Conservation (phyloP, 2,329 filamentous ascomycete genomes). For the Leptographium procerum region DNA sequence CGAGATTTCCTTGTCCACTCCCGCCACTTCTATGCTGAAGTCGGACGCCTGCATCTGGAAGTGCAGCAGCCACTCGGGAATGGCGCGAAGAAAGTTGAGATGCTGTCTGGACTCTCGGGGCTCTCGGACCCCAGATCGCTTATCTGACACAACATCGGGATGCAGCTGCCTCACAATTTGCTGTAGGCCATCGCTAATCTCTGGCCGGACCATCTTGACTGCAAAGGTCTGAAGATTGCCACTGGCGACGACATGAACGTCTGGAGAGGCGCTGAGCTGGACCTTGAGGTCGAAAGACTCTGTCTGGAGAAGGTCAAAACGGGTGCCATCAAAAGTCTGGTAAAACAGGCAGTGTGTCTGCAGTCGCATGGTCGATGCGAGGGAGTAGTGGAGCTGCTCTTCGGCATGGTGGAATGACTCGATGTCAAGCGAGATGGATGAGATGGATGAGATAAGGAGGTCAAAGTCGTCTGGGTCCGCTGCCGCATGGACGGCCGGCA, state of each 20-base stretch:
- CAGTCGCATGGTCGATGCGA: constrained; percentile 71
- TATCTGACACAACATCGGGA: constrained; percentile 55
- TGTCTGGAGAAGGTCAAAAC: constrained; percentile 78
- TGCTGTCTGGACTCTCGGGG: constrained; percentile 40
- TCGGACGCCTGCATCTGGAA: constrained; percentile 79
- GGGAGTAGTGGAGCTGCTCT: constrained; percentile 75
- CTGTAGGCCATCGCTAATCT: constrained; percentile 84
- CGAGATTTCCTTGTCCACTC: constrained; percentile 74
- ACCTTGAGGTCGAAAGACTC: constrained; percentile 81
- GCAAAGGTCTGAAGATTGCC: constrained; percentile 79
- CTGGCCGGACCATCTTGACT: constrained; percentile 77
- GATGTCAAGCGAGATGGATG: constrained; percentile 82
- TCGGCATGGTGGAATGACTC: constrained; percentile 90
- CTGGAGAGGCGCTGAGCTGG: constrained; percentile 73
- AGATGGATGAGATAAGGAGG: constrained; percentile 67
- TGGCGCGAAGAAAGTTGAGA: constrained; percentile 60
- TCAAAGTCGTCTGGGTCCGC: constrained; percentile 74
- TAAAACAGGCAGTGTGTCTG: constrained; percentile 89
- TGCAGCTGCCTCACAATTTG: constrained; percentile 82
- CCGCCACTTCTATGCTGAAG: constrained; percentile 83
- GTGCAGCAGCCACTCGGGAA: constrained; percentile 77
- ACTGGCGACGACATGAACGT: constrained; percentile 69
- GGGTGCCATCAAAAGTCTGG: constrained; percentile 70
- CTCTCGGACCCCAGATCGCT: constrained; percentile 29
- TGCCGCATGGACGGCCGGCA: constrained; percentile 62